phyloP scores from a whole-genome alignment of 2,329 filamentous ascomycete species.

The Nothopassalora personata region DNA sequence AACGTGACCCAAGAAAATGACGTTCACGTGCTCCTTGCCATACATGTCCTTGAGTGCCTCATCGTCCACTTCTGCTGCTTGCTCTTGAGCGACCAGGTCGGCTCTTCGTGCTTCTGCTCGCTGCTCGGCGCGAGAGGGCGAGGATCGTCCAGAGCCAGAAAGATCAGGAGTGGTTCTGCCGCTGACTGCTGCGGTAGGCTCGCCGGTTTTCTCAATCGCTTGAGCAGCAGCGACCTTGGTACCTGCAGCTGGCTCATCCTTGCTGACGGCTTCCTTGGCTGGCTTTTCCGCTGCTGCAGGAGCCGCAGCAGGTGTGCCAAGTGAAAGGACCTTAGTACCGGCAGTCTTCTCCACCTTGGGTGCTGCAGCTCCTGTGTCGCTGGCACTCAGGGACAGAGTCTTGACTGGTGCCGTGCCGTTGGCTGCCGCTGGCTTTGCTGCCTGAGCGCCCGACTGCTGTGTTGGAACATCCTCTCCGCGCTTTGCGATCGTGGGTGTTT shows the following conservation, averaged over 20 bases:
- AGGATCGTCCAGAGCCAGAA: constrained; percentile 74
- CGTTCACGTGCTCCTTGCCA: constrained; percentile 88
- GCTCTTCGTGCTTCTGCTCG: constrained; percentile 59
- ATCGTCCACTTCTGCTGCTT: constrained; percentile 72
- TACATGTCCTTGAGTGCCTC: constrained; percentile 89
- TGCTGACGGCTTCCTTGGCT: constrained; percentile 34
- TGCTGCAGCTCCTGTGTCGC: constrained; percentile 43
- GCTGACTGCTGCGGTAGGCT: constrained; percentile 52
- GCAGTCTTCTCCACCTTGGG: constrained; percentile 52
- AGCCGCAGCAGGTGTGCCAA: constrained; percentile 43
- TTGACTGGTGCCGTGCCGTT: constrained; percentile 49
- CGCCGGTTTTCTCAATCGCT: constrained; percentile 85
- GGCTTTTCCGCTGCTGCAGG: constrained; percentile 46
- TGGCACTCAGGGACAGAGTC: constrained; percentile 53
- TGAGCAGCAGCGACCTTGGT: constrained; percentile 82
- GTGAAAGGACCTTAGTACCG: constrained; percentile 67
- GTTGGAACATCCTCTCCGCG: constrained; percentile 49
- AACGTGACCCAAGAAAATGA: constrained; percentile 97
- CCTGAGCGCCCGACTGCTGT: constrained; percentile 41
- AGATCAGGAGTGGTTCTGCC: constrained; percentile 73
- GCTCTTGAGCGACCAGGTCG: constrained; percentile 80
- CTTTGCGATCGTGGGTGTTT: constrained; percentile 60
- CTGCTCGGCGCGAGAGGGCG: constrained; percentile 53
- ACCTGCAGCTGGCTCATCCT: constrained; percentile 58
- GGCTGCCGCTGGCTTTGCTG: constrained; percentile 51